phyloP scores from a whole-genome alignment of 495 filamentous ascomycete genomes.

The Penicillium cataractarum region DNA sequence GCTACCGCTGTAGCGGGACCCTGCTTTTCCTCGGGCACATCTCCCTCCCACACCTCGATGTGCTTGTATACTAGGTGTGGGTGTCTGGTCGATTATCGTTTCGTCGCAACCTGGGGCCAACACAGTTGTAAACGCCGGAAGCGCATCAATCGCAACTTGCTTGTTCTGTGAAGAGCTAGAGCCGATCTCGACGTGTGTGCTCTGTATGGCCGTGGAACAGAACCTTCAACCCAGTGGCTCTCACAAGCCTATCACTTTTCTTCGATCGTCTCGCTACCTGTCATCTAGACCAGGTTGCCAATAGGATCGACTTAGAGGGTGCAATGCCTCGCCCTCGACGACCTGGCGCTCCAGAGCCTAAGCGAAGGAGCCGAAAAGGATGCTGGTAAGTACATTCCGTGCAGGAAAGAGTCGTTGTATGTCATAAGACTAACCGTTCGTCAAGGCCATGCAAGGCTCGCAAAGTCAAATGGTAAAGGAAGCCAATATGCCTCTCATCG shows the following conservation, averaged over 20 bases:
- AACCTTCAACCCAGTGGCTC: conserved; percentile 2
- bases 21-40: conserved; percentile 27
- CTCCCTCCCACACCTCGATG: conserved; percentile 48
- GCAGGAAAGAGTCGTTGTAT: too few species aligned
- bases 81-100: conserved; percentile 50
- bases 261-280: not conserved
- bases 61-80: conserved; percentile 45
- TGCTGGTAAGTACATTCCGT: conserved; percentile 67
- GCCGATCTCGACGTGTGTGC: conserved; percentile 2
- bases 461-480: conserved; percentile 77
- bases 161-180: conserved; percentile 22
- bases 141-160: conserved; percentile 20
- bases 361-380: conserved; percentile 77
- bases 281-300: not conserved
- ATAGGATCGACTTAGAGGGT: conserved; percentile 14
- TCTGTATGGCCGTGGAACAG: conserved; percentile 7
- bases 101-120: conserved; percentile 46
- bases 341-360: conserved; percentile 67
- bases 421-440: conserved; percentile 9
- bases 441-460: conserved; percentile 79
- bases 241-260: conserved; percentile 9
- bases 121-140: conserved; percentile 37
- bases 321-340: conserved; percentile 71
- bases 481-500: not conserved
- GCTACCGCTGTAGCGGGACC: conserved; percentile 22